phyloP scores from a whole-genome alignment of 1,284 basidiomycete species.

The Porodaedalea pini region DNA sequence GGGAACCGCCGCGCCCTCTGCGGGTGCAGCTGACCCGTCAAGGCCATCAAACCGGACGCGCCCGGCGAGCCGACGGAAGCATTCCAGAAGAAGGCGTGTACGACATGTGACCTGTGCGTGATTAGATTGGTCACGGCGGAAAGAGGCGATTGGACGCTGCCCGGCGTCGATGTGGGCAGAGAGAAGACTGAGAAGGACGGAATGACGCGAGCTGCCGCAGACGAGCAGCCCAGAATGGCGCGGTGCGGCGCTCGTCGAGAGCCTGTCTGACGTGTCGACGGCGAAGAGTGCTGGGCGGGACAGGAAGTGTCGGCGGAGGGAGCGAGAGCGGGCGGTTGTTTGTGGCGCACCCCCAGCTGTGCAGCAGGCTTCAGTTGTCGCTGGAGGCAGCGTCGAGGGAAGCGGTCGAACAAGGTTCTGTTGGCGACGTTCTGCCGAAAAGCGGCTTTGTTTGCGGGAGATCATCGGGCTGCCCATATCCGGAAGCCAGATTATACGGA shows the following conservation, averaged over 20 bases:
- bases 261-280: too few relatives aligned
- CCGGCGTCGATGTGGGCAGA: neutral
- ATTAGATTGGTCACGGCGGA: neutral
- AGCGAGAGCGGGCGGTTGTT: neutral
- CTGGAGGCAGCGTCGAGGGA: too few relatives aligned
- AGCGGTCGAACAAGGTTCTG: conserved; percentile 2
- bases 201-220: neutral
- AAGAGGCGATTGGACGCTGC: neutral
- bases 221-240: neutral
- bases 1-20: neutral
- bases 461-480: conserved; percentile 9
- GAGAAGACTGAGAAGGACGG: neutral
- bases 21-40: neutral
- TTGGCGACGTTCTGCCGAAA: neutral
- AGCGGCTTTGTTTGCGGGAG: neutral
- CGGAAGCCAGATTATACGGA: neutral
- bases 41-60: neutral
- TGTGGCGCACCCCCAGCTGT: too few relatives aligned
- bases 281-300: too few relatives aligned
- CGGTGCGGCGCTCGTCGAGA: neutral
- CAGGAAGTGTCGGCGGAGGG: neutral
- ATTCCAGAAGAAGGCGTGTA: neutral
- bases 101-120: neutral
- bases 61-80: conserved; percentile 3
- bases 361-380: too few relatives aligned